Conservation (phyloP, 352 stramenopile genomes). For the Blastocystis sp. region DNA sequence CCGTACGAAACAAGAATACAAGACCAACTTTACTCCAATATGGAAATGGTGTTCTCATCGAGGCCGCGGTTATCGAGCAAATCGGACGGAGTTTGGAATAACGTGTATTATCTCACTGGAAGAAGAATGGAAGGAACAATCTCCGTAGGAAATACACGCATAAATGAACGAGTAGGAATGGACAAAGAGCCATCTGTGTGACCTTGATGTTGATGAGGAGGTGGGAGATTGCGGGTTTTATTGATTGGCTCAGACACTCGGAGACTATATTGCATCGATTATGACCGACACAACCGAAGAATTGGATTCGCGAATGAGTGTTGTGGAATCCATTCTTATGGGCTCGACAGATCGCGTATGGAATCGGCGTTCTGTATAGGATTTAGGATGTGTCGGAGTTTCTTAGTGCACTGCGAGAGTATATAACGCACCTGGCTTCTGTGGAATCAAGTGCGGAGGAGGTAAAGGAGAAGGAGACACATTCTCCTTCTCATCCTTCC, state of each 20-base stretch:
- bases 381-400: not conserved
- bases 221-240: not conserved
- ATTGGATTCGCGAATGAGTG: constrained; percentile 1
- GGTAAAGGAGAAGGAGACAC: not conserved
- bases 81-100: too few species aligned
- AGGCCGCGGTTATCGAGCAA: too few species aligned
- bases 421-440: not conserved
- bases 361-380: not conserved
- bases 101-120: too few species aligned
- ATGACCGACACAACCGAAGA: not conserved
- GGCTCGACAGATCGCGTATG: not conserved
- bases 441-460: not conserved
- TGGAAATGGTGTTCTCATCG: too few species aligned
- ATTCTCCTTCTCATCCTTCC: not conserved
- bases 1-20: not conserved
- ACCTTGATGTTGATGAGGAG: constrained; percentile 40
- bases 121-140: not conserved
- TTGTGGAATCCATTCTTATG: constrained; percentile 8
- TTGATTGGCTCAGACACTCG: not conserved
- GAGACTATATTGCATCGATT: constrained; percentile 30
- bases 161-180: not conserved
- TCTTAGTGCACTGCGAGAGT: not conserved
- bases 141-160: not conserved
- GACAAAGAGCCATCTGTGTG: not conserved
- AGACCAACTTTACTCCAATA: too few species aligned